A percentile compares a stretch with the other conserved stretches of the same genome.
These are phyloP conservation scores for Aegilops bicornis DNA, from an alignment of 176 grass and related monocot species.

Conservation along the genomic window DNA sequence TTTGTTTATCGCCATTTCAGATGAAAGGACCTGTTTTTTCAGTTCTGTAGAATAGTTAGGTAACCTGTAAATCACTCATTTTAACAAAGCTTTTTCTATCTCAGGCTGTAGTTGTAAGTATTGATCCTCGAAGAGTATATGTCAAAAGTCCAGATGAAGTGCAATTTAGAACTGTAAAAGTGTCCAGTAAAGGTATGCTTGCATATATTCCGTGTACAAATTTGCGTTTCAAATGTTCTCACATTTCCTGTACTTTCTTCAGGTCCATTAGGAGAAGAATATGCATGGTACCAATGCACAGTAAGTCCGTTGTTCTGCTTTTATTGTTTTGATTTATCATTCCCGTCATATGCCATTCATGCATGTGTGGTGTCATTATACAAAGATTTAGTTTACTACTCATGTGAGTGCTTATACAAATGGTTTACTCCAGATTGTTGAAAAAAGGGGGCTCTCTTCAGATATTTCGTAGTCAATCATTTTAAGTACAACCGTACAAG, in stretches of 20 bases:
- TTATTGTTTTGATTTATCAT: neutral
- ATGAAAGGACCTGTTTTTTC: neutral
- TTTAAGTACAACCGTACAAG: neutral
- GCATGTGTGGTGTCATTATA: neutral
- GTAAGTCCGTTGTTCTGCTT: conserved; percentile 44
- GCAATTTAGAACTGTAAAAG: conserved; percentile 73
- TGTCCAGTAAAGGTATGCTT: conserved; percentile 69
- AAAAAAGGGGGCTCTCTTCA: neutral
- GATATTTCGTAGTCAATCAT: neutral
- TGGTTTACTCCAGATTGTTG: neutral
- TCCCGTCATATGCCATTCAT: neutral
- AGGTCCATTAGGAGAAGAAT: conserved; percentile 90
- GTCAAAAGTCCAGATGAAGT: conserved; percentile 80
- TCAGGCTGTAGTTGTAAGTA: conserved; percentile 98
- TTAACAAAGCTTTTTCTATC: conserved; percentile 24
- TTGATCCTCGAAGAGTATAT: conserved; percentile 88
- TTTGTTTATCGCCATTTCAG: neutral
- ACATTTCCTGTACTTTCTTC: conserved; percentile 32
- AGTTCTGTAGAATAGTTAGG: neutral
- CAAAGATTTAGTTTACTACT: neutral
- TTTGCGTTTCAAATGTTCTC: conserved; percentile 30
- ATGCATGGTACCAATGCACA: conserved; percentile 98
- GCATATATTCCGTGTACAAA: conserved; percentile 12
- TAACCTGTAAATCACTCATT: conserved; percentile 5
- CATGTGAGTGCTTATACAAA: neutral